phyloP scores from a whole-genome alignment of 1,284 basidiomycete species.

The Rhodotorula sp. region DNA sequence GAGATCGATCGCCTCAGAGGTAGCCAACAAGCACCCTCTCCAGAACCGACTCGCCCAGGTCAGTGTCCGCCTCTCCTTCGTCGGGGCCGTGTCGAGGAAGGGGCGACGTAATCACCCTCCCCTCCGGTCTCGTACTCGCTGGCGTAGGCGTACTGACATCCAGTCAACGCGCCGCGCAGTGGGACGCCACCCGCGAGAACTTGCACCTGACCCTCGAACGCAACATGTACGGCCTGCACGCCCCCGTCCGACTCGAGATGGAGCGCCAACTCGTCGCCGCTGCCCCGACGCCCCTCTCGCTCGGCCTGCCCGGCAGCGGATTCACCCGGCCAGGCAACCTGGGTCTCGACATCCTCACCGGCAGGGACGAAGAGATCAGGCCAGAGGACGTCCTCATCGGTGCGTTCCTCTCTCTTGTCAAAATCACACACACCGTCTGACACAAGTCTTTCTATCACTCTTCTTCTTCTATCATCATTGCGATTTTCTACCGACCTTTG shows the following conservation, averaged over 20 bases:
- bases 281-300: conserved; percentile 6
- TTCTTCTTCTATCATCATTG: too few species aligned
- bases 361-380: conserved; percentile 77
- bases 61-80: conserved; percentile 4
- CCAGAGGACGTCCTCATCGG: conserved; percentile 65
- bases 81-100: neutral
- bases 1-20: conserved; percentile 67
- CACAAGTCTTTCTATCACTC: neutral
- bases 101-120: neutral
- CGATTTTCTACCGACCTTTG: neutral
- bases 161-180: conserved; percentile 56
- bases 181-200: conserved; percentile 88
- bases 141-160: neutral
- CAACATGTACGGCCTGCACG: conserved; percentile 79
- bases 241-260: conserved; percentile 86
- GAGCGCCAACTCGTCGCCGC: conserved; percentile 80
- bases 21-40: conserved; percentile 59
- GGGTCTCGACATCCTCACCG: conserved; percentile 85
- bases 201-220: conserved; percentile 80
- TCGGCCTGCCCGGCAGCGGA: conserved; percentile 5
- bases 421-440: too few species aligned
- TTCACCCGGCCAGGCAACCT: conserved; percentile 57
- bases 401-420: neutral
- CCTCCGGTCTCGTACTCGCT: neutral
- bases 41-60: conserved; percentile 68